Conservation (phyloP, 1,139 yeast genomes). For the Taphrina populina region DNA sequence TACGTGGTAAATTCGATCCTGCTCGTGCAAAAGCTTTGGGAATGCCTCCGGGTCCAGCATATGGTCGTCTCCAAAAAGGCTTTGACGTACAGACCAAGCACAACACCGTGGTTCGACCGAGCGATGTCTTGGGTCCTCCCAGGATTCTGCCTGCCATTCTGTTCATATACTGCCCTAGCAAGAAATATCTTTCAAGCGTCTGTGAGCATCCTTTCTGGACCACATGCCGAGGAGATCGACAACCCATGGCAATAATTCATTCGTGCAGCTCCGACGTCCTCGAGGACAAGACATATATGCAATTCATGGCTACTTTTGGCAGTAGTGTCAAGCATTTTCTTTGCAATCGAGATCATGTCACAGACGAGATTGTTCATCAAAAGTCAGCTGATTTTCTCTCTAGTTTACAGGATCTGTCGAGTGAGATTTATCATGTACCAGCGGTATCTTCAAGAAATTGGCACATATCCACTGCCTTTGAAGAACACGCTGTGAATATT, state of each 20-base stretch:
- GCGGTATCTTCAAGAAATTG: neutral
- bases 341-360: neutral
- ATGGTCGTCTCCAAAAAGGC: slow-evolving; percentile 33
- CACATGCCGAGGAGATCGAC: slow-evolving; percentile 41
- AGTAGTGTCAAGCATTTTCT: slow-evolving; percentile 14
- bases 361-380: neutral
- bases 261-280: slow-evolving; percentile 30
- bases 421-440: neutral
- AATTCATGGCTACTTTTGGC: slow-evolving; percentile 29
- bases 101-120: slow-evolving; percentile 63
- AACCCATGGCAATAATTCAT: slow-evolving; percentile 42
- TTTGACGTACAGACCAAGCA: slow-evolving; percentile 56
- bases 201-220: slow-evolving; percentile 36
- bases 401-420: neutral
- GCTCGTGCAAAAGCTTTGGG: slow-evolving; percentile 67
- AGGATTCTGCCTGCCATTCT: slow-evolving; percentile 60
- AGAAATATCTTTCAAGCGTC: slow-evolving; percentile 49
- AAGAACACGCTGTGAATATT: slow-evolving; percentile 5
- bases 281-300: slow-evolving; percentile 16
- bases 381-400: neutral
- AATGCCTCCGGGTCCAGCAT: slow-evolving; percentile 60
- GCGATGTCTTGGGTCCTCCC: slow-evolving; percentile 68
- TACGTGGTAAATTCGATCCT: slow-evolving; percentile 75
- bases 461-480: neutral
- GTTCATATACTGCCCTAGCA: slow-evolving; percentile 71